Conservation (phyloP, 495 filamentous ascomycete species). For the Letharia lupina region DNA sequence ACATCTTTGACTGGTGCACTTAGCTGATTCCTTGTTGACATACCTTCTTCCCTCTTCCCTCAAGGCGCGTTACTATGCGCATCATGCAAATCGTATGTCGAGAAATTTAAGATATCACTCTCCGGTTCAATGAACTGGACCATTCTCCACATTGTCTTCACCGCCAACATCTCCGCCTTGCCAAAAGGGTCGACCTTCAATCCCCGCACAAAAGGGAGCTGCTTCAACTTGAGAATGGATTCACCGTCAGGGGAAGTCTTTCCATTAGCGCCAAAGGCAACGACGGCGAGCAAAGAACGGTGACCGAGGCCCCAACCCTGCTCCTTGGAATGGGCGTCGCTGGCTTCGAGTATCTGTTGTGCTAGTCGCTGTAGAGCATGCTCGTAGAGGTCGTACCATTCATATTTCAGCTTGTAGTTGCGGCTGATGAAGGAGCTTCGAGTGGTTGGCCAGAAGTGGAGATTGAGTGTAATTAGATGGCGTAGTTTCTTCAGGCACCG, state of each 20-base stretch:
- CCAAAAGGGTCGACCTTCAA: slow-evolving; percentile 16
- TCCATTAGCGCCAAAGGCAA: slow-evolving; percentile 18
- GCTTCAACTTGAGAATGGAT: slow-evolving; percentile 10
- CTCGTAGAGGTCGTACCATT: slow-evolving; percentile 14
- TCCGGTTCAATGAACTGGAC: slow-evolving; percentile 19
- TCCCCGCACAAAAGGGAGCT: slow-evolving; percentile 16
- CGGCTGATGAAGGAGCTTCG: slow-evolving; percentile 10
- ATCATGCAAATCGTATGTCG: slow-evolving; percentile 17
- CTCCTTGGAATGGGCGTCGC: slow-evolving; percentile 14
- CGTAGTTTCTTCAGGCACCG: slow-evolving; percentile 14
- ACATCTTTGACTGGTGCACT: too few relatives aligned
- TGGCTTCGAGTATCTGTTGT: slow-evolving; percentile 18
- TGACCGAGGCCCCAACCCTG: slow-evolving; percentile 15
- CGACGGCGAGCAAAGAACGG: slow-evolving; percentile 17
- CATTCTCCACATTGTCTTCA: slow-evolving; percentile 18
- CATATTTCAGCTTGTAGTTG: slow-evolving; percentile 6
- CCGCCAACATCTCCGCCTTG: slow-evolving; percentile 12
- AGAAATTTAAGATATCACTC: slow-evolving; percentile 16
- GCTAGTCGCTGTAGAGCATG: slow-evolving; percentile 16
- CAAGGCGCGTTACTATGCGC: slow-evolving; percentile 10
- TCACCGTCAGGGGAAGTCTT: slow-evolving; percentile 8
- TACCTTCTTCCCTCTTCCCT: background rate
- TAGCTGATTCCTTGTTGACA: background rate
- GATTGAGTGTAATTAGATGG: slow-evolving; percentile 10
- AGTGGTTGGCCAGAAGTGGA: slow-evolving; percentile 17